These are phyloP conservation scores for Verticillium dahliae DNA, from an alignment of 2,329 filamentous ascomycete species.

Conservation along the genomic window DNA sequence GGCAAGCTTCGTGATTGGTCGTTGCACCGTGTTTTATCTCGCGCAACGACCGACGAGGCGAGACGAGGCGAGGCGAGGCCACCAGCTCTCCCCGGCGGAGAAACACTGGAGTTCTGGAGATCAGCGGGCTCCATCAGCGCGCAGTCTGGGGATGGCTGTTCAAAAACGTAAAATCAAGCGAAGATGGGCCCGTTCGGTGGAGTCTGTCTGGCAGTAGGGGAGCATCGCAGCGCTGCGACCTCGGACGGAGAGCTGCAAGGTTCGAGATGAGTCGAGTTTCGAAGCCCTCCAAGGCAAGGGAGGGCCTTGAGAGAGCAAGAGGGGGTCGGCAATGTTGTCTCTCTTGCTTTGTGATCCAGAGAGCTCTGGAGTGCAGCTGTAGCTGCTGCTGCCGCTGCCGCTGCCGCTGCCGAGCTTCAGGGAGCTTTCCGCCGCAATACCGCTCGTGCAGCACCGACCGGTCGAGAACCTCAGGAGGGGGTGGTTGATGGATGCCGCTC, in stretches of 20 bases:
- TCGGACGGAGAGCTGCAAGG: not conserved
- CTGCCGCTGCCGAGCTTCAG: not conserved
- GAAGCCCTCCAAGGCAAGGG: not conserved
- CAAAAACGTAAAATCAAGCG: not conserved
- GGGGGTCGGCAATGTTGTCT: not conserved
- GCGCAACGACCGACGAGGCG: not conserved
- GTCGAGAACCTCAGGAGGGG: not conserved
- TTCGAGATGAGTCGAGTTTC: no score
- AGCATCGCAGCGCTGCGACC: not conserved
- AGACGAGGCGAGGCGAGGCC: not conserved
- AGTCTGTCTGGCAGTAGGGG: not conserved
- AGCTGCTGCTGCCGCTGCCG: no score
- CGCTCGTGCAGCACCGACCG: not conserved
- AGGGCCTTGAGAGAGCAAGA: not conserved
- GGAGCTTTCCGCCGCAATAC: not conserved
- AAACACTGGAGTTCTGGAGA: not conserved
- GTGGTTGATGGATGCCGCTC: not conserved
- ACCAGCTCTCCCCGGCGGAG: not conserved
- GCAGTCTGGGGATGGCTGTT: not conserved
- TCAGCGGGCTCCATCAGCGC: not conserved
- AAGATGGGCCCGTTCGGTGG: not conserved
- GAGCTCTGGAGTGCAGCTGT: no score
- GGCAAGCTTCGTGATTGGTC: not conserved
- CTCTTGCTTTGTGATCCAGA: not conserved
- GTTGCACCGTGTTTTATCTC: not conserved